Base-by-base conservation (phyloP, 108 stramenopile species). In the Cyclotella baltica region DNA sequence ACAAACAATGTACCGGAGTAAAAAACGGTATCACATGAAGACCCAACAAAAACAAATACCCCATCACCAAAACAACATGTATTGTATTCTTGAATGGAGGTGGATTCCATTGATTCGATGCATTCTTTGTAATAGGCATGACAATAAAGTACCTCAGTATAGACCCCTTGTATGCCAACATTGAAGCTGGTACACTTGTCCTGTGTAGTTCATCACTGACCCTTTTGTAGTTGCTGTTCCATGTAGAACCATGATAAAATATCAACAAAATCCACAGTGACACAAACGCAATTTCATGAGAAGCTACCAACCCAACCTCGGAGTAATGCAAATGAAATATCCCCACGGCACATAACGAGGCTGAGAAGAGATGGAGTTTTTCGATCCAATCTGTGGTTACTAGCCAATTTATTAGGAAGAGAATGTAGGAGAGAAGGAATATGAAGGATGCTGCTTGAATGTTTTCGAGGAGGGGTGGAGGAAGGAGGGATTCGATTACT, bases 261-360 rank as follows among this genome's bases (percentile, higher is more conserved):
- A 77, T 25, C 36, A 83, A 35, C 34, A 43, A 13, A 8, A 73
- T 11, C 81, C 81, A 83, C 18, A 77, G 31, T 22, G 30, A 20
- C 4, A 83, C 55, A 58, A 83, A 83, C 27, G 34, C 43, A 27
- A 29, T 43, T 73, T 83, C 81, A 23, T 83, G 67, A 15, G 38
- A 25, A 13, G 66, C 56, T 33, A 83, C 36, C 28, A 83, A 62
- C 16, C 30, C 59, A 23, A 67, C 81, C 19, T 83, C 70, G 22
- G 81, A 77, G 56, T 83, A 83, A 62, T 83, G 81, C 50, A 83
- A 53, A 40, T 83, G 77, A 30, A 83, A 78, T n/a, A 83, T 25
- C 0, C 77, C 77, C 10, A 78, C 50, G 18, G 51, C 69, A 43
- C 77, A 78, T 28, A 57, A 59, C 0, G 69, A 59, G 13, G 58